Evolutionary conservation across 805 yeast species (phyloP), one percentile per base, ranked within the genome.

Genomic region (Metschnikowia picachoensis): DNA sequence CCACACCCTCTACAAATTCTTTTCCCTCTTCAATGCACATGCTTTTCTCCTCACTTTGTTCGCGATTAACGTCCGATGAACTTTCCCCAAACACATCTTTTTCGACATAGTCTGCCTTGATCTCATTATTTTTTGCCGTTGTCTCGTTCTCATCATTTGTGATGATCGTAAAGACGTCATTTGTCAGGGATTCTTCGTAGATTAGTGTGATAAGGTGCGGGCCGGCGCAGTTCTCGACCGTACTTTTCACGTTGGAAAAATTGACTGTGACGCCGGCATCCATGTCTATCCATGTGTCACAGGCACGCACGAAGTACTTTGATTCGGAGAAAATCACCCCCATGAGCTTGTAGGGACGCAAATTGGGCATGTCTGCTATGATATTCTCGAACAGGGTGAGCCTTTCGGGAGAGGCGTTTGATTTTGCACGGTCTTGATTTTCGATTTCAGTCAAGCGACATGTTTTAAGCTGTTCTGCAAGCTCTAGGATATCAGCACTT

Each of bases 311-410:
- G 28, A 44, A 64, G 50, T 62, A 71, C 35, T 61, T 61, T 8
- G 51, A 34, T 31, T 64, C 72, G 4, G 62, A 58, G n/a, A 67
- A 35, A 14, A 69, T 57, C 15, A 68, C 62, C 1, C 72, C 70
- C 0, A 61, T 48, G 12, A 70, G 58, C 2, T 43, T 35, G 49
- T 68, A 70, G 20, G 55, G 51, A 8, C 51, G 46, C 17, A 62
- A 59, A 9, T 31, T 40, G 13, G 49, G 43, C 27, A 41, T 33
- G 16, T 30, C 47, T 41, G 30, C 41, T 13, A 53, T 39, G 12
- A 49, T 42, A 4, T 34, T 32, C 17, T 48, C 52, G 29, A 38
- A 55, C 44, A 36, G 44, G 13, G 42, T 28, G 37, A 39, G 25
- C 39, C 43, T 31, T 11, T 39, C 34, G 1, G 48, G 45, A 30